Conservation (phyloP, 148 eudicot species). For the Rhododendron henanense region DNA sequence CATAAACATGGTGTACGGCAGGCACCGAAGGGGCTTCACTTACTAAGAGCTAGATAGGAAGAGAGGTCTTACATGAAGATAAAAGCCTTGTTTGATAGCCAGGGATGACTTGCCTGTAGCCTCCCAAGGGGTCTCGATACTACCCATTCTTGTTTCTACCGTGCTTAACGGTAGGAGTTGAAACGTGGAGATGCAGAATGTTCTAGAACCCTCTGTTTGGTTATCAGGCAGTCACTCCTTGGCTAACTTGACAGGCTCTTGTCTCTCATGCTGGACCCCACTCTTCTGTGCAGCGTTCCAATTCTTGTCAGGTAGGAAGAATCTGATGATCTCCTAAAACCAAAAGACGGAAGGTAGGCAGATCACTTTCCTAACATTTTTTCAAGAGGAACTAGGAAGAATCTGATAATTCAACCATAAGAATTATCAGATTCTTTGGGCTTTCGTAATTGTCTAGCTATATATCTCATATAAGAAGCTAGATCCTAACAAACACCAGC, state of each 20-base stretch:
- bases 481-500: neutral
- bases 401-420: neutral
- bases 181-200: neutral
- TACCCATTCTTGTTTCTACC: neutral
- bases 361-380: neutral
- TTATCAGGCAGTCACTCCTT: constrained; percentile 8
- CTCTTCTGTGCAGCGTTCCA: constrained; percentile 2
- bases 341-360: neutral
- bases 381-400: neutral
- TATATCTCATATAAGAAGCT: neutral
- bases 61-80: constrained; percentile 11
- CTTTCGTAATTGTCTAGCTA: neutral
- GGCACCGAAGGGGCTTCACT: neutral
- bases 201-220: neutral
- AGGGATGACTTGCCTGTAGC: constrained; percentile 16
- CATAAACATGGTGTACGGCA: neutral
- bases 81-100: constrained; percentile 11
- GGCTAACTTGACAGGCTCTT: constrained; percentile 18
- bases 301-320: neutral
- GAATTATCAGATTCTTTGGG: neutral
- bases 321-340: neutral
- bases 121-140: constrained; percentile 3
- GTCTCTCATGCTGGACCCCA: constrained; percentile 17
- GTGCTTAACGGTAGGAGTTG: neutral
- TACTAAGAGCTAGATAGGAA: neutral